A percentile compares a stretch with the other conserved stretches of the same genome.
phyloP scores from a whole-genome alignment of 176 grass and related monocot genomes.

The Metroxylon sagu region DNA sequence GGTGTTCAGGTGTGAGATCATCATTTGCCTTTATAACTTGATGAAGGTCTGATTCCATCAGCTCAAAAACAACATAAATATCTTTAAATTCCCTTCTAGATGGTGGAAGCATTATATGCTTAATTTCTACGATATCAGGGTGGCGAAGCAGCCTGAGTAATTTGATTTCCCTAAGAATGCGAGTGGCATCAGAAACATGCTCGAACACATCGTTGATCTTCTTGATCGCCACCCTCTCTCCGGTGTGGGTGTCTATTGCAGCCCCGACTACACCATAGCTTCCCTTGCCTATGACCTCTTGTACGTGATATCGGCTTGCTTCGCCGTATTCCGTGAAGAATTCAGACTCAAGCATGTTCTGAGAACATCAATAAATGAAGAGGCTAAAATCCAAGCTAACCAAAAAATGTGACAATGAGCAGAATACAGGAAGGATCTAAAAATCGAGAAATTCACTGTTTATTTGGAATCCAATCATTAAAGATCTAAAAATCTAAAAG shows the following conservation, averaged over 20 bases:
- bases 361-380: not conserved
- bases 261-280: conserved; percentile 70
- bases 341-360: conserved; percentile 36
- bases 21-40: conserved; percentile 80
- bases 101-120: conserved; percentile 78
- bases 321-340: conserved; percentile 84
- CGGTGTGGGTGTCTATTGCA: conserved; percentile 47
- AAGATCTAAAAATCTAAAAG: no score
- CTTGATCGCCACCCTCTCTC: conserved; percentile 62
- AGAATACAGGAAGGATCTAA: conserved; percentile 10
- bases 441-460: no score
- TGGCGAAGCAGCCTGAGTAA: conserved; percentile 64
- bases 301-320: conserved; percentile 47
- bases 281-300: conserved; percentile 72
- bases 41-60: conserved; percentile 81
- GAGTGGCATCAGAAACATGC: conserved; percentile 69
- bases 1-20: conserved; percentile 60
- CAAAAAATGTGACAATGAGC: not conserved
- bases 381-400: not conserved
- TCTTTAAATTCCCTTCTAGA: conserved; percentile 61
- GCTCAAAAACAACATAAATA: conserved; percentile 72
- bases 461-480: no score
- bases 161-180: conserved; percentile 82
- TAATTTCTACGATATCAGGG: conserved; percentile 70
- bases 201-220: conserved; percentile 83